A percentile compares a stretch with the other conserved stretches of the same genome.
Evolutionary conservation across 2,329 filamentous ascomycete genomes (phyloP).

Genomic region (Tolypocladium paradoxum): DNA sequence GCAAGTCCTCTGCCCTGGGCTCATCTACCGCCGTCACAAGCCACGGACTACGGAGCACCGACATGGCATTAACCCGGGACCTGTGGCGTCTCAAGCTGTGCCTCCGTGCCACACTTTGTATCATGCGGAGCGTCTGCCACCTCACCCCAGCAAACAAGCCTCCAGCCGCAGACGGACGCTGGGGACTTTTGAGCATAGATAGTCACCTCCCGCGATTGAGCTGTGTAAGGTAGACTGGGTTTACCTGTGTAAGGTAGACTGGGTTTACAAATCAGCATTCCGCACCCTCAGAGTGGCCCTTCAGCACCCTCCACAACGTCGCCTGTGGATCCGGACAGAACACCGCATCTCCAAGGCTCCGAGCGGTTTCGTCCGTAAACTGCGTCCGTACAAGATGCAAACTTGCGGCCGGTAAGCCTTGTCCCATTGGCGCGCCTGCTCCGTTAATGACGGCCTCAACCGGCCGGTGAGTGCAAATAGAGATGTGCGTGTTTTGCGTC

Average conservation of each 20-base stretch:
- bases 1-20: neutral
- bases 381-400: too few relatives aligned
- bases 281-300: neutral
- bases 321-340: neutral
- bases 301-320: neutral
- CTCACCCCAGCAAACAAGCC: neutral
- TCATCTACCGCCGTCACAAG: neutral
- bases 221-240: neutral
- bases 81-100: neutral
- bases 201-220: neutral
- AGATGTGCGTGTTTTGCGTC: too few relatives aligned
- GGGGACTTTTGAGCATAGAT: neutral
- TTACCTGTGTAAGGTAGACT: too few relatives aligned
- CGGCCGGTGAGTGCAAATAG: too few relatives aligned
- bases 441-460: too few relatives aligned
- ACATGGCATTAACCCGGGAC: neutral
- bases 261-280: neutral
- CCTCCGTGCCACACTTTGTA: neutral
- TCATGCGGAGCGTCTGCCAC: neutral
- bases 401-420: too few relatives aligned
- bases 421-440: too few relatives aligned
- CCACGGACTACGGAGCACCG: neutral
- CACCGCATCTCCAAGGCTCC: too few relatives aligned
- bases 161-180: neutral
- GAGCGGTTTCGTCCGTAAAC: neutral